Percentiles rank a stretch among this genome's conserved stretches.
phyloP scores from a whole-genome alignment of 805 yeast genomes.

The Yamadazyma olivae region DNA sequence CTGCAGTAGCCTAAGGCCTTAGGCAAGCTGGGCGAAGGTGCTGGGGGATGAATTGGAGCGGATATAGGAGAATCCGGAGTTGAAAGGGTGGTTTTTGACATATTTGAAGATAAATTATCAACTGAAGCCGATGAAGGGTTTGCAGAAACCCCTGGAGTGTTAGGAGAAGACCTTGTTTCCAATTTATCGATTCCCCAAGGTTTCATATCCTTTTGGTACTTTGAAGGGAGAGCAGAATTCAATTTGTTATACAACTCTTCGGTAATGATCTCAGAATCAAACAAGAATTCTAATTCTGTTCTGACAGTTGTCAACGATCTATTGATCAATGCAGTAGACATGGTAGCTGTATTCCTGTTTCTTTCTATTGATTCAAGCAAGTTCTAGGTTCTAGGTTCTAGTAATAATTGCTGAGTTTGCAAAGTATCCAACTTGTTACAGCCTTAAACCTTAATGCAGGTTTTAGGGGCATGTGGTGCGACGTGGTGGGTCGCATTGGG shows the following conservation, averaged over 20 bases:
- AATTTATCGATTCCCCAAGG: slow-evolving; percentile 41
- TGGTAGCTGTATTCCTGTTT: no score
- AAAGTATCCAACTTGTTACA: no score
- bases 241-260: slow-evolving; percentile 53
- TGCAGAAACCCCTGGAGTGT: slow-evolving; percentile 1
- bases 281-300: slow-evolving; percentile 77
- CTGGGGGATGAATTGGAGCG: background rate
- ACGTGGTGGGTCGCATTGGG: no score
- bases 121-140: background rate
- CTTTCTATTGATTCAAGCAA: no score
- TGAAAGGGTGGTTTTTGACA: slow-evolving; percentile 11
- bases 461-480: no score
- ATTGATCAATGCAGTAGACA: slow-evolving; percentile 62
- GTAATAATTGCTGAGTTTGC: no score
- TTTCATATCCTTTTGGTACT: slow-evolving; percentile 48
- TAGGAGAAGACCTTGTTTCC: background rate
- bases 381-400: no score
- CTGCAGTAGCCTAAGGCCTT: slow-evolving; percentile 38
- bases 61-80: slow-evolving; percentile 8
- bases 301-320: slow-evolving; percentile 73
- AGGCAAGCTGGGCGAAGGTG: background rate
- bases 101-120: slow-evolving; percentile 5
- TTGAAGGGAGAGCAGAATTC: slow-evolving; percentile 51
- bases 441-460: no score
- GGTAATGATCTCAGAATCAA: slow-evolving; percentile 70